Evolutionary conservation across 2,329 filamentous ascomycete genomes (phyloP), one percentile per base, ranked within the genome.

Genomic region (Cladosporium phlei): DNA sequence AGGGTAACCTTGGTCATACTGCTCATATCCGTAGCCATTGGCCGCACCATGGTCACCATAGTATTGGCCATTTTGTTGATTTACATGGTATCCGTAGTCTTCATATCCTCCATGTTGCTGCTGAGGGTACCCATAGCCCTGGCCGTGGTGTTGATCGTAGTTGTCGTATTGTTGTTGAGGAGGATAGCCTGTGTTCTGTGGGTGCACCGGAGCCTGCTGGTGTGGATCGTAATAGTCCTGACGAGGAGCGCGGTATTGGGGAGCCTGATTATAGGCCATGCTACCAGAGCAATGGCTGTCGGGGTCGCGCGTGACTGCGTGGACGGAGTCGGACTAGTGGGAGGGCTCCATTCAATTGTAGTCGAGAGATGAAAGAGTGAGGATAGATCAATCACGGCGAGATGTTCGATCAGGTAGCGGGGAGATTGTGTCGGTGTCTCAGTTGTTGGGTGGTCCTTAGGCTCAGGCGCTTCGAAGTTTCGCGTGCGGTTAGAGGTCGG

Each of bases 211-310:
- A 25, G 46, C 42, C 34, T 43, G 47, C 24, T 39, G 30, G 14
- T 33, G 22, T 17, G 38, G 46, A 24, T 42, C 52, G 20, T 54
- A 48, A 38, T 56, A 56, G 12, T 37, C 24, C 9, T 52, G 44
- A n/a, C 40, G 38, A 14, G 55, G 55, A 32, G 55, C 44, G 43
- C 55, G 51, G 22, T 59, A 58, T 22, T 54, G 37, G 32, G 55
- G 38, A 24, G 52, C 38, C 42, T 55, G 54, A 38, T 59, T 52
- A 48, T 59, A 59, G 9, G 56, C 56, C 56, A 59, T 59, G 44
- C 27, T 48, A 11, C 28, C 27, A 12, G 39, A 32, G 39, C 39
- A 33, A 25, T 33, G 39, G 28, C 28, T 16, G 19, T 43, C 7
- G 9, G 17, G n/a, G 28, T 33, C 20, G 28, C 19, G 28, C 19